Conservation (phyloP, 108 stramenopile species). For the Schizochytrium sp. region DNA sequence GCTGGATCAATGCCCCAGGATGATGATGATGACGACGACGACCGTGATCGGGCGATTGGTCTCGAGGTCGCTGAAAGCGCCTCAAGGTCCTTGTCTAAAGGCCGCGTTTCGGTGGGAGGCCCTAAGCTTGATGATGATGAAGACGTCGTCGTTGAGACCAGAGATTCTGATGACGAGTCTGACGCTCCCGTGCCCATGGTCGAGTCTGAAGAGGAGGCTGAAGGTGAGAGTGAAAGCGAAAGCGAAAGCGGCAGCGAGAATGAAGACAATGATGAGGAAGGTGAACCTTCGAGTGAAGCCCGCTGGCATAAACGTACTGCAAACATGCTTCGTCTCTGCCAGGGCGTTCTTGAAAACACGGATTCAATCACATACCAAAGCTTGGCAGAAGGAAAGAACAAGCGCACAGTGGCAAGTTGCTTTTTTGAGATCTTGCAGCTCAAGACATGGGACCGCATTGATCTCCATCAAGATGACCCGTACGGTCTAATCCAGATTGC, state of each 20-base stretch:
- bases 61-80: background rate
- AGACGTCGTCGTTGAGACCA: slow-evolving; percentile 20
- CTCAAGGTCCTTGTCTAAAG: slow-evolving; percentile 58
- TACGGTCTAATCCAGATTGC: slow-evolving; percentile 89
- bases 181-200: slow-evolving; percentile 82
- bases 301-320: slow-evolving; percentile 93
- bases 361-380: slow-evolving; percentile 78
- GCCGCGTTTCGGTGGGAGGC: slow-evolving; percentile 61
- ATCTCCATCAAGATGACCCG: slow-evolving; percentile 86
- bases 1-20: background rate
- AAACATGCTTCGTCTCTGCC: slow-evolving; percentile 72
- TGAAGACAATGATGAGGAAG: slow-evolving; percentile 67
- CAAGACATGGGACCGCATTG: slow-evolving; percentile 97
- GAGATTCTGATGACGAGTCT: slow-evolving; percentile 57
- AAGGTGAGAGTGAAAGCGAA: slow-evolving; percentile 64
- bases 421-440: slow-evolving; percentile 94
- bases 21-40: slow-evolving; percentile 8
- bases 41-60: background rate
- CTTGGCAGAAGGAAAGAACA: slow-evolving; percentile 78
- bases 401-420: slow-evolving; percentile 85
- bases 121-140: slow-evolving; percentile 71
- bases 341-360: slow-evolving; percentile 33
- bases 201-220: slow-evolving; percentile 58
- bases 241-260: background rate
- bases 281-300: slow-evolving; percentile 64